Base-by-base conservation (phyloP, 1,284 basidiomycete genomes). In the Puccinia polysora region DNA sequence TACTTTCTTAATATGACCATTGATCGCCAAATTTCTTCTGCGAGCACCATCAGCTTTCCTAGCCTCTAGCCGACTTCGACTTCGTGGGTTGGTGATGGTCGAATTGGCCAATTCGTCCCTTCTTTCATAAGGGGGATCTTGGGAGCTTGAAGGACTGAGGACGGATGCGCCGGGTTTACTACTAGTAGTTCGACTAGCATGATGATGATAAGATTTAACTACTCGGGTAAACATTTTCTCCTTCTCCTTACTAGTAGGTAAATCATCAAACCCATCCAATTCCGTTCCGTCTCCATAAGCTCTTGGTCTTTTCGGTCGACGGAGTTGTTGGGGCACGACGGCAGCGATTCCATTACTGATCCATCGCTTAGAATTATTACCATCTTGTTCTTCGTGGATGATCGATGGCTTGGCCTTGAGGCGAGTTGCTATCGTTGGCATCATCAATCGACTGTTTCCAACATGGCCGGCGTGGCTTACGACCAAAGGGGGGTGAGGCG, bases 281-380 rank as follows among this genome's bases (percentile, higher is more conserved):
- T 97, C 94, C 7, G 90, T 91, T 5, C 94, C 94, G 79, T 96
- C 91, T 2, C 93, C 92, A 79, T 89, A 97, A 18, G 85, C 83
- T 73, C 86, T 84, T 72, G 82, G 82, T 60, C 87, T 85, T 78
- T 88, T 89, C 1, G 90, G 89, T 76, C 86, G 28, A 43, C 65
- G 36, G 40, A 69, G 20, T n/a, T 69, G 65, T 10, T 58, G 52
- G 28, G 65, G 53, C 23, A 55, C 32, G 10, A 58, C 47, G 3
- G 53, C 47, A n/a, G 53, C 28, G 3, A 32, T 53, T 1, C 65
- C 53, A 45, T 52, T 55, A 4, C 49, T 20, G 20, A n/a, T 40
- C 52, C 50, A 55, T 14, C 64, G 50, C 36, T 15, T 52, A 25
- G 7, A 15, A 14, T 5, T 43, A 5, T 36, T 45, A n/a, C n/a